These are phyloP conservation scores for Cardamine chenopodiifolia DNA, from an alignment of 345 rosid species.

Conservation along the genomic window DNA sequence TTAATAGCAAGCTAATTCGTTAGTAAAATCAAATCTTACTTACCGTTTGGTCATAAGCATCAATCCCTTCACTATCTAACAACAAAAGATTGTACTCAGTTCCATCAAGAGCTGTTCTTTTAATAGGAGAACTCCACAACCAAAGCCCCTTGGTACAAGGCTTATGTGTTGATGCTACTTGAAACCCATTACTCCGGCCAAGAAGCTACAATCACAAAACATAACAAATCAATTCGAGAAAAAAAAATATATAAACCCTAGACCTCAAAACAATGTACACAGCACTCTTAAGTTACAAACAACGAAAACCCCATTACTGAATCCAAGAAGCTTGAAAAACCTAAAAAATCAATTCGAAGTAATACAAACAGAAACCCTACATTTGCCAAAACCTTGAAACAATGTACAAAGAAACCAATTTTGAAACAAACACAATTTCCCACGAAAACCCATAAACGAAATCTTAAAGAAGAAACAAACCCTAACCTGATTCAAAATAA, in stretches of 20 bases:
- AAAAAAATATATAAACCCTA: slow-evolving; percentile 29
- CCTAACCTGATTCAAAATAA: slow-evolving; percentile 82
- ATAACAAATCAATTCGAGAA: not conserved
- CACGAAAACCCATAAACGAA: not conserved
- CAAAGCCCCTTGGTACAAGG: slow-evolving; percentile 99
- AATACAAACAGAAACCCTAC: slow-evolving; percentile 12
- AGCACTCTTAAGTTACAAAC: not conserved
- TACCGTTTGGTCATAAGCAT: slow-evolving; percentile 97
- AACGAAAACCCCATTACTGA: slow-evolving; percentile 61
- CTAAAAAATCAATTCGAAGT: not conserved
- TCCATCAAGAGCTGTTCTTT: slow-evolving; percentile 91
- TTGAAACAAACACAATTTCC: not conserved
- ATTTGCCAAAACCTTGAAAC: slow-evolving; percentile 15
- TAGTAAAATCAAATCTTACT: slow-evolving; percentile 27
- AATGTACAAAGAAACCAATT: slow-evolving; percentile 8
- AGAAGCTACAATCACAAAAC: slow-evolving; percentile 66
- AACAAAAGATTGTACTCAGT: slow-evolving; percentile 86
- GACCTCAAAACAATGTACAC: slow-evolving; percentile 1
- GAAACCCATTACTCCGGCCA: slow-evolving; percentile 98
- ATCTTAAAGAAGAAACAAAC: not conserved
- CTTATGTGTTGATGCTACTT: slow-evolving; percentile 93
- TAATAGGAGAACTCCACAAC: slow-evolving; percentile 97
- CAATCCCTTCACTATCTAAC: slow-evolving; percentile 95
- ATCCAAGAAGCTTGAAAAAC: slow-evolving; percentile 61
- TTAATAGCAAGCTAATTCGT: not conserved